Percentiles rank a stretch among this genome's conserved stretches.
These are phyloP conservation scores for Colletotrichum sp. DNA, from an alignment of 2,329 filamentous ascomycete species.

Conservation along the genomic window DNA sequence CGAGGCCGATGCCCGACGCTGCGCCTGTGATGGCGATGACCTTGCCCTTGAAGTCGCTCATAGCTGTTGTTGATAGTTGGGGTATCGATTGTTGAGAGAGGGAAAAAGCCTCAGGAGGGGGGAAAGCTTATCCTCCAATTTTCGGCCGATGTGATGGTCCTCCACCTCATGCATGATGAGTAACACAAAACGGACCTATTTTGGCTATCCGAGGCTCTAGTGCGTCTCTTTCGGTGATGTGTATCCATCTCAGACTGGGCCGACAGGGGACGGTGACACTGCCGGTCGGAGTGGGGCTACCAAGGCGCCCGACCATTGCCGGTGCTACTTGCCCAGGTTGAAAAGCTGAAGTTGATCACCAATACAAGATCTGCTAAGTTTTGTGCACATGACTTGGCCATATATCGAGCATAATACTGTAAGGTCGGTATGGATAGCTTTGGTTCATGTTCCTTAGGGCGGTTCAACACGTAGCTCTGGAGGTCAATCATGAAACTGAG, in stretches of 20 bases:
- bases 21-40: constrained; percentile 55
- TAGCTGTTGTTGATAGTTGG: neutral
- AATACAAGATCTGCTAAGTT: too few relatives aligned
- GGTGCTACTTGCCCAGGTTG: too few relatives aligned
- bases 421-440: too few relatives aligned
- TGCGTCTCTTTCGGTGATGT: neutral
- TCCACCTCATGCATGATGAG: neutral
- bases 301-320: too few relatives aligned
- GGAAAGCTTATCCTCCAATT: neutral
- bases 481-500: too few relatives aligned
- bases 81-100: neutral
- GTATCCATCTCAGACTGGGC: neutral
- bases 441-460: too few relatives aligned
- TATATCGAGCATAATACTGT: too few relatives aligned
- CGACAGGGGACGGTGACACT: neutral
- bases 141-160: neutral
- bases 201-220: neutral
- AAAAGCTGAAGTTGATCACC: too few relatives aligned
- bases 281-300: neutral
- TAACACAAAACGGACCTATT: neutral
- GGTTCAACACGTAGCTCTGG: too few relatives aligned
- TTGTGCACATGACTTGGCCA: too few relatives aligned
- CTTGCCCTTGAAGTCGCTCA: constrained; percentile 33
- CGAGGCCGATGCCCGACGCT: constrained; percentile 54
- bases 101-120: neutral